Base-by-base conservation (phyloP, 768 basidiomycete species). In the Mycena haematopus region DNA sequence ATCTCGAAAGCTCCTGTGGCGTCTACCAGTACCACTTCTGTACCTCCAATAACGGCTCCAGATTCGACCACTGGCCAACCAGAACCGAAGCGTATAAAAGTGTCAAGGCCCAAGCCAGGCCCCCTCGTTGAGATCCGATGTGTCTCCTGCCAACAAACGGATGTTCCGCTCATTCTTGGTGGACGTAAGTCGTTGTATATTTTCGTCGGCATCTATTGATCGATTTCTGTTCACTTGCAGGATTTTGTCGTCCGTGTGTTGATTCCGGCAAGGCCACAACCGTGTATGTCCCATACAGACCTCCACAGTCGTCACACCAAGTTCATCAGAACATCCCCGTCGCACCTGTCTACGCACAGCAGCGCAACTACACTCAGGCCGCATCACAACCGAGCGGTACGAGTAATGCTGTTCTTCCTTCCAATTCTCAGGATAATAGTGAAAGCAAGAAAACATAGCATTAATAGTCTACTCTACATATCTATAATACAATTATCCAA, bases 121-220 rank as follows among this genome's bases (percentile, higher is more conserved):
- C 72, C 78, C 15, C 79, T 84, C 11, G 76, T 78, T 1, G 74
- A 77, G 45, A 85, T 86, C 9, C 76, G 81, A 33, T 92, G 90
- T 65, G 75, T 81, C 40, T 75, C 83, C 7, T 92, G 90, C 72
- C 82, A 83, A 46, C 81, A 84, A 71, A 84, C 81, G 17, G 88
- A 90, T 69, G 90, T 92, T 15, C 91, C 91, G 8, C 78, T 92
- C n/a, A 84, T 91, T 55, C 79, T 87, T 71, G 89, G 89, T 60
- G 91, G 90, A 44, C 82, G 91, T 91, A 66, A 81, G 90, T 81
- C 21, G 31, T 38, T 13, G 36, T 21, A 10, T 7, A 13, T 25
- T 15, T 47, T 40, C 6, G 44, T 15, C 40, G 36, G 29, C 22
- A 19, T 25, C 22, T 21, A n/a, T 51, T 25, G 24, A 57, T 42